These are phyloP conservation scores for Suillus cothurnatus DNA, from an alignment of 768 basidiomycete genomes.

Conservation along the genomic window DNA sequence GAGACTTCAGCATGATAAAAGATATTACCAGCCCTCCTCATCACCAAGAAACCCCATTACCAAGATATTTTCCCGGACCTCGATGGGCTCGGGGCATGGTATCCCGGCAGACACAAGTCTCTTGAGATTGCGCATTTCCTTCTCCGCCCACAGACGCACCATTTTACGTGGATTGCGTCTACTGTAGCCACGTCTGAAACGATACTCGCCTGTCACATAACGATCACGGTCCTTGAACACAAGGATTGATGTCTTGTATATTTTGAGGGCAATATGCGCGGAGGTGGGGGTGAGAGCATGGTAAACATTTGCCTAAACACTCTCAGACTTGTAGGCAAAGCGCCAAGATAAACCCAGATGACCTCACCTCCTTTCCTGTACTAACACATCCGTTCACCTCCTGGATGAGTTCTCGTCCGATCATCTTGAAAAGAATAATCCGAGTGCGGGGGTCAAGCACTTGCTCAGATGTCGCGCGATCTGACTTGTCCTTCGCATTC, in stretches of 20 bases:
- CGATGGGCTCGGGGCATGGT: slow-evolving; percentile 83
- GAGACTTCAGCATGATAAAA: slow-evolving; percentile 6
- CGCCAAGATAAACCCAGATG: slow-evolving; percentile 11
- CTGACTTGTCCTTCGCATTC: slow-evolving; percentile 93
- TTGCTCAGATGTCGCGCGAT: slow-evolving; percentile 95
- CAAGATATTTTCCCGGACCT: slow-evolving; percentile 95
- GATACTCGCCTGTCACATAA: slow-evolving; percentile 93
- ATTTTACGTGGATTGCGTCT: slow-evolving; percentile 96
- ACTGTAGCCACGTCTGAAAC: slow-evolving; percentile 90
- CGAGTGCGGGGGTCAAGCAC: slow-evolving; percentile 96
- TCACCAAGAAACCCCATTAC: slow-evolving; percentile 94
- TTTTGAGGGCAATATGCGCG: slow-evolving; percentile 86
- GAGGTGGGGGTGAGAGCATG: slow-evolving; percentile 67
- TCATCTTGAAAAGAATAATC: slow-evolving; percentile 94
- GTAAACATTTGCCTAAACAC: slow-evolving; percentile 85
- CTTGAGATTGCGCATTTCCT: slow-evolving; percentile 96
- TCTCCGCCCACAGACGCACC: slow-evolving; percentile 98
- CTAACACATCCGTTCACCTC: slow-evolving; percentile 96
- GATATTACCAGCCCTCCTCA: slow-evolving; percentile 73
- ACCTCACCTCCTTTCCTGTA: slow-evolving; percentile 92
- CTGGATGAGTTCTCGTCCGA: slow-evolving; percentile 83
- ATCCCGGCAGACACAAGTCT: slow-evolving; percentile 84
- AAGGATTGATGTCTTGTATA: slow-evolving; percentile 98
- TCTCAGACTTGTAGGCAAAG: slow-evolving; percentile 30
- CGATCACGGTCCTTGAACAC: slow-evolving; percentile 97